phyloP scores from a whole-genome alignment of 441 rosid genomes.

The Pelargonium fulgidum region DNA sequence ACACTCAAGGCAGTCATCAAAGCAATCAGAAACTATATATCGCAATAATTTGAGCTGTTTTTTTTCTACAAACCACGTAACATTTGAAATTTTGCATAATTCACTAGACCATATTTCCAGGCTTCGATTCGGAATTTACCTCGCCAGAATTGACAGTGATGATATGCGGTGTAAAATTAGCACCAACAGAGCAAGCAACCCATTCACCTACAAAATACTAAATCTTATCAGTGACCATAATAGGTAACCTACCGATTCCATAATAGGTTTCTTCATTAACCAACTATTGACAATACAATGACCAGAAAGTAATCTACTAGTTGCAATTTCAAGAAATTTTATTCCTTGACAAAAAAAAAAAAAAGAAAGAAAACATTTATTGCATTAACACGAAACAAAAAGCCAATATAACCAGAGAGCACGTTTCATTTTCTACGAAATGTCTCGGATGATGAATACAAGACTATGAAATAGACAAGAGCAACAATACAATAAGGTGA shows the following conservation, averaged over 20 bases:
- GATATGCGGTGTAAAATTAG: conserved; percentile 77
- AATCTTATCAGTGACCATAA: background rate
- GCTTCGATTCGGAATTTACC: conserved; percentile 34
- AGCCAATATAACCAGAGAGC: background rate
- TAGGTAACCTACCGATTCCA: background rate
- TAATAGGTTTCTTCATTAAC: background rate
- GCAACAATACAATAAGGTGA: too few species aligned
- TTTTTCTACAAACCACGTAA: too few species aligned
- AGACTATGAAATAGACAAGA: too few species aligned
- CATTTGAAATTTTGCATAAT: too few species aligned
- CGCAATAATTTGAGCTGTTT: too few species aligned
- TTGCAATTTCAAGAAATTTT: background rate
- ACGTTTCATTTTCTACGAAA: background rate
- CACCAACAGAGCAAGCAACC: conserved; percentile 51
- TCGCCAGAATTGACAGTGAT: conserved; percentile 86
- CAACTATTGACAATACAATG: background rate
- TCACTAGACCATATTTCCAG: too few species aligned
- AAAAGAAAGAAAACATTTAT: background rate
- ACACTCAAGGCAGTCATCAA: background rate
- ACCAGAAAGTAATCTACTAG: background rate
- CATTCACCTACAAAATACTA: conserved; percentile 38
- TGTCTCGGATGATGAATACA: too few species aligned
- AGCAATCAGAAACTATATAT: background rate
- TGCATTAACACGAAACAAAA: background rate
- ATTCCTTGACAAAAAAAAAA: background rate